Evolutionary conservation across 176 grass and related monocot species (phyloP).

Genomic region (Oryza australiensis): DNA sequence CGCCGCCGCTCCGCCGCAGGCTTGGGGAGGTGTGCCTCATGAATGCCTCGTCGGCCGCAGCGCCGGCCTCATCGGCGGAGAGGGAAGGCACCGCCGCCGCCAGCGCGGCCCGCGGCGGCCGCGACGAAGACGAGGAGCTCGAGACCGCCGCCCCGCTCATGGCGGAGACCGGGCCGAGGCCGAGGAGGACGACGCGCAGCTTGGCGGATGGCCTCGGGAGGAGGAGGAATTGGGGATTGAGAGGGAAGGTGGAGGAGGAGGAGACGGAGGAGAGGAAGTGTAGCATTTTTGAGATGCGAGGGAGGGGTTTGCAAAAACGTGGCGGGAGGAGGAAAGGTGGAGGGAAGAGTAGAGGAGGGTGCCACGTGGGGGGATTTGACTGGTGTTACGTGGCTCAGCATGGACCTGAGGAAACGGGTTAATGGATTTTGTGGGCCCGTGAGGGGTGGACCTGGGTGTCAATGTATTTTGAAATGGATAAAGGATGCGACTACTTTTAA

Average conservation of each 20-base stretch:
- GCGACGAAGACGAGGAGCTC: neutral
- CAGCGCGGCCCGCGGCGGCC: neutral
- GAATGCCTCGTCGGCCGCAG: slow-evolving; percentile 52
- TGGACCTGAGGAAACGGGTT: neutral
- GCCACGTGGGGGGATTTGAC: slow-evolving; percentile 25
- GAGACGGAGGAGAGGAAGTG: slow-evolving; percentile 20
- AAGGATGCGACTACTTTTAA: no score
- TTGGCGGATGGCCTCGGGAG: slow-evolving; percentile 20
- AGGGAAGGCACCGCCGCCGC: slow-evolving; percentile 55
- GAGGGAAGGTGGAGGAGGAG: slow-evolving; percentile 21
- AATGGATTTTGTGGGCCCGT: slow-evolving; percentile 21
- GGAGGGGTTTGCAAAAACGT: slow-evolving; percentile 7
- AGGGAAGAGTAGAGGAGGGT: slow-evolving; percentile 43
- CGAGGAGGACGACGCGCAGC: slow-evolving; percentile 23
- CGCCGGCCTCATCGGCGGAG: slow-evolving; percentile 25
- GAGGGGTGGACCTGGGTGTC: neutral
- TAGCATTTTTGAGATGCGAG: slow-evolving; percentile 54
- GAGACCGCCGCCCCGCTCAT: slow-evolving; percentile 31
- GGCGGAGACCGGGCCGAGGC: neutral
- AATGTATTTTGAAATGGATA: neutral
- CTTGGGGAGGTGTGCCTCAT: slow-evolving; percentile 38
- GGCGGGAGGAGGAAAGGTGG: slow-evolving; percentile 22
- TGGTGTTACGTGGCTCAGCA: slow-evolving; percentile 30
- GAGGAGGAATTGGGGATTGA: slow-evolving; percentile 41
- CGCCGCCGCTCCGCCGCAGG: slow-evolving; percentile 45